Percentiles rank a stretch among this genome's conserved stretches.
Evolutionary conservation across 1,284 basidiomycete genomes (phyloP).

Genomic region (Austropuccinia psidii): DNA sequence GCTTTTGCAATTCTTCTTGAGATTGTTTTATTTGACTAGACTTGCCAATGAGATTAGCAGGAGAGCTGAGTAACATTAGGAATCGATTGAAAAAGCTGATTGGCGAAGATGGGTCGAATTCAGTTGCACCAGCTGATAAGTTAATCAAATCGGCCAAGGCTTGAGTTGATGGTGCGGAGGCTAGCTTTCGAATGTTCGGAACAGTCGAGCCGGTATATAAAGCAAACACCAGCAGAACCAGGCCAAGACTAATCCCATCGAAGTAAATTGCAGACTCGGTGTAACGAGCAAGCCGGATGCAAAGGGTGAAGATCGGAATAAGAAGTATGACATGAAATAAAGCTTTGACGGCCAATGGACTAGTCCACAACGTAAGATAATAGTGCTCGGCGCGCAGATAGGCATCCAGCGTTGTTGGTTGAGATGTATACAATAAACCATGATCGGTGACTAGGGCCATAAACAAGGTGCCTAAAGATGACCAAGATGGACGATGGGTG

Average conservation of each 20-base stretch:
- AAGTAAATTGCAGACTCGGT: conserved; percentile 34
- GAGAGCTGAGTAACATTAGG: conserved; percentile 25
- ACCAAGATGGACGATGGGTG: no score
- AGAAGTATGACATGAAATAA: conserved; percentile 21
- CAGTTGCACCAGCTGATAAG: not conserved
- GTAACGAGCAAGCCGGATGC: conserved; percentile 1
- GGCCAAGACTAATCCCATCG: conserved; percentile 11
- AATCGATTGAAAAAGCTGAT: not conserved
- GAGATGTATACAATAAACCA: conserved; percentile 10
- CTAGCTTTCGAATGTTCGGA: conserved; percentile 21
- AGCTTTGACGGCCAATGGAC: conserved; percentile 12
- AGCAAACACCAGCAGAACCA: conserved; percentile 11
- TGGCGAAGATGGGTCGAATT: conserved; percentile 5
- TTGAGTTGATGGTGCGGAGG: conserved; percentile 8
- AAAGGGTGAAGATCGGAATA: conserved; percentile 12
- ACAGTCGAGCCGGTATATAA: conserved; percentile 33
- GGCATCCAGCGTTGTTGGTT: conserved; percentile 8
- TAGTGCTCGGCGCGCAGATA: conserved; percentile 16
- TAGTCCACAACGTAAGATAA: conserved; percentile 24
- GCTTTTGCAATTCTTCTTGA: not conserved
- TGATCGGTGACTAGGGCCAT: conserved; percentile 9
- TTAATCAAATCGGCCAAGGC: not conserved
- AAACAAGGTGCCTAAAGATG: conserved; percentile 18
- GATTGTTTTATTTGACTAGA: not conserved
- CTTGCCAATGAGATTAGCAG: not conserved